phyloP scores from a whole-genome alignment of 2,329 filamentous ascomycete species.

The Pezizomycotina sp. region DNA sequence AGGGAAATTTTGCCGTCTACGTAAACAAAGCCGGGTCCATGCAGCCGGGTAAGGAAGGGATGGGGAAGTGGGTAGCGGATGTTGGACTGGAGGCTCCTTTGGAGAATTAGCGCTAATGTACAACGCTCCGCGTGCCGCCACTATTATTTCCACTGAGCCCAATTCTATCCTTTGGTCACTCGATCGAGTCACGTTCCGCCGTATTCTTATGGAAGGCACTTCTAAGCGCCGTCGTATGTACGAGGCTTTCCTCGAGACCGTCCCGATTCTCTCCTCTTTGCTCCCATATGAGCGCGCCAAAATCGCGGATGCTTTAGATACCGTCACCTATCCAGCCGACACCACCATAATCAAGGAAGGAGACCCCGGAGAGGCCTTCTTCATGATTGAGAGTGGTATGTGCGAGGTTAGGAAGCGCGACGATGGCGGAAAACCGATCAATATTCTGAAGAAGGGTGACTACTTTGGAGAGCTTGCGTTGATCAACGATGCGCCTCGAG shows the following conservation, averaged over 20 bases:
- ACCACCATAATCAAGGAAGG: conserved; percentile 81
- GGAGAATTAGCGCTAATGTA: conserved; percentile 97
- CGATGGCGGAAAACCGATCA: conserved; percentile 46
- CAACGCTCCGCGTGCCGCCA: conserved; percentile 88
- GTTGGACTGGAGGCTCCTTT: conserved; percentile 86
- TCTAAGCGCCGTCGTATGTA: conserved; percentile 94
- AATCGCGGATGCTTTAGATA: conserved; percentile 90
- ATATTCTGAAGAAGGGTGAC: conserved; percentile 75
- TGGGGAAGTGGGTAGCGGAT: conserved; percentile 65
- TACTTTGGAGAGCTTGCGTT: conserved; percentile 94
- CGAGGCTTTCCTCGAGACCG: conserved; percentile 88
- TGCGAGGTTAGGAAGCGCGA: conserved; percentile 76
- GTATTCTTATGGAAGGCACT: conserved; percentile 94
- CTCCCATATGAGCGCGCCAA: conserved; percentile 91
- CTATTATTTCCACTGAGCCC: conserved; percentile 67
- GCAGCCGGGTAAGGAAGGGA: conserved; percentile 62
- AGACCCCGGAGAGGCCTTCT: conserved; percentile 82
- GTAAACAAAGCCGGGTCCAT: conserved; percentile 64
- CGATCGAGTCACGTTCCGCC: conserved; percentile 88
- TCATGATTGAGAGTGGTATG: conserved; percentile 71
- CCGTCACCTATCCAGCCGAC: conserved; percentile 64
- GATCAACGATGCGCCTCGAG: conserved; percentile 81
- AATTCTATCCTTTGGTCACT: conserved; percentile 79
- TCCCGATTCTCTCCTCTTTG: conserved; percentile 65
- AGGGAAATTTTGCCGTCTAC: conserved; percentile 76